A percentile compares a stretch with the other conserved stretches of the same genome.
phyloP scores from a whole-genome alignment of 768 basidiomycete species.

The Candolleomyces efflorescens region DNA sequence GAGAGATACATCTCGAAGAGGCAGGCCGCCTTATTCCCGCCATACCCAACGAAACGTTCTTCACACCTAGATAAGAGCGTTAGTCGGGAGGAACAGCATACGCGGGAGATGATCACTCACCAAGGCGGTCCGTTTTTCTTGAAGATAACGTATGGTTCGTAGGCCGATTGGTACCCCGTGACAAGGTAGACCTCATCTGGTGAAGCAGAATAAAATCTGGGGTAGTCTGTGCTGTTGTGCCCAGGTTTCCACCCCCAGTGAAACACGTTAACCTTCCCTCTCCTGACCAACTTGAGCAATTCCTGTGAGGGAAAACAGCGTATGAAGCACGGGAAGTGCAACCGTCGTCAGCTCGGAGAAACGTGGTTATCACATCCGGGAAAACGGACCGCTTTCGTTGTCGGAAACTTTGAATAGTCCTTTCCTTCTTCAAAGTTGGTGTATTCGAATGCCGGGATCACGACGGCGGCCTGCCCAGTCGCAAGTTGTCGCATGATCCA shows the following conservation, averaged over 20 bases:
- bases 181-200: conserved; percentile 74
- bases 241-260: conserved; percentile 75
- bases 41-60: conserved; percentile 87
- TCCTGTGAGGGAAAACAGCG: conserved; percentile 26
- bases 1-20: conserved; percentile 88
- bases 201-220: conserved; percentile 54
- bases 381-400: conserved; percentile 55
- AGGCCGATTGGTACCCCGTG: conserved; percentile 72
- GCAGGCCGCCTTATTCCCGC: conserved; percentile 91
- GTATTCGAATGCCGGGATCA: conserved; percentile 86
- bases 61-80: conserved; percentile 52
- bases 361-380: not conserved
- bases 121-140: conserved; percentile 74
- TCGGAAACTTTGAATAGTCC: conserved; percentile 57
- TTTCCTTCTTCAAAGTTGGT: conserved; percentile 58
- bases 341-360: too few relatives aligned
- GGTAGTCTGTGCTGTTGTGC: conserved; percentile 79
- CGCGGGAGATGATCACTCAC: conserved; percentile 29
- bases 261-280: conserved; percentile 65
- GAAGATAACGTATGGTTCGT: conserved; percentile 87
- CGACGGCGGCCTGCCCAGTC: conserved; percentile 65
- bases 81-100: not conserved
- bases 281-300: conserved; percentile 55
- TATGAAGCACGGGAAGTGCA: not conserved
- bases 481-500: conserved; percentile 44